A percentile compares a stretch with the other conserved stretches of the same genome.
Conservation (phyloP, 2,329 filamentous ascomycete genomes). For the Penicillium sp. region DNA sequence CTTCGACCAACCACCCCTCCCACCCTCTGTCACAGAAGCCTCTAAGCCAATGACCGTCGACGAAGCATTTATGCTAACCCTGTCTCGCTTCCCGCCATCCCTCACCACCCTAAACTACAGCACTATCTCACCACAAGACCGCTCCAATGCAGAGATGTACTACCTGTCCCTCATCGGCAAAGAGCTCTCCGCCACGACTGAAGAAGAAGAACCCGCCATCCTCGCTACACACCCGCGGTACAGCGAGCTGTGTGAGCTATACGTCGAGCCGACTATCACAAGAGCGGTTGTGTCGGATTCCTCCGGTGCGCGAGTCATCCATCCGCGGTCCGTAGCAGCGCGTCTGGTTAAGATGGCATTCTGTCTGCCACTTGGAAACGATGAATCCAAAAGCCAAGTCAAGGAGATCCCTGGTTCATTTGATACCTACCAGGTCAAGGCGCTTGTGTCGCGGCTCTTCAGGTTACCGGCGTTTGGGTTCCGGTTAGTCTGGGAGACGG, state of each 20-base stretch:
- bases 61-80: slow-evolving; percentile 84
- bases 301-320: slow-evolving; percentile 43
- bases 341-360: slow-evolving; percentile 66
- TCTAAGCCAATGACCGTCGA: slow-evolving; percentile 57
- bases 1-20: slow-evolving; percentile 55
- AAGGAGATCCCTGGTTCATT: slow-evolving; percentile 71
- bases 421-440: slow-evolving; percentile 79
- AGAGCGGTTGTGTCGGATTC: slow-evolving; percentile 47
- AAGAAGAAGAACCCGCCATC: slow-evolving; percentile 53
- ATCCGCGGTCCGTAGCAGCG: slow-evolving; percentile 80
- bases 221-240: slow-evolving; percentile 69
- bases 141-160: slow-evolving; percentile 86
- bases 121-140: slow-evolving; percentile 68
- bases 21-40: slow-evolving; percentile 28
- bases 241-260: slow-evolving; percentile 68
- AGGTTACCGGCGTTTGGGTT: slow-evolving; percentile 62
- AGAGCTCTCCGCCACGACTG: slow-evolving; percentile 57
- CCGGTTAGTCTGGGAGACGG: slow-evolving; percentile 80
- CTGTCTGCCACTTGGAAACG: slow-evolving; percentile 44
- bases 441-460: slow-evolving; percentile 72
- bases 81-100: slow-evolving; percentile 65
- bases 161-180: slow-evolving; percentile 82
- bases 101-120: slow-evolving; percentile 63
- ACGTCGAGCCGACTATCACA: slow-evolving; percentile 69
- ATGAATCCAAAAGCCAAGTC: slow-evolving; percentile 29